phyloP scores from a whole-genome alignment of 2,329 filamentous ascomycete species.

The Fusarium brevicatenulatum region DNA sequence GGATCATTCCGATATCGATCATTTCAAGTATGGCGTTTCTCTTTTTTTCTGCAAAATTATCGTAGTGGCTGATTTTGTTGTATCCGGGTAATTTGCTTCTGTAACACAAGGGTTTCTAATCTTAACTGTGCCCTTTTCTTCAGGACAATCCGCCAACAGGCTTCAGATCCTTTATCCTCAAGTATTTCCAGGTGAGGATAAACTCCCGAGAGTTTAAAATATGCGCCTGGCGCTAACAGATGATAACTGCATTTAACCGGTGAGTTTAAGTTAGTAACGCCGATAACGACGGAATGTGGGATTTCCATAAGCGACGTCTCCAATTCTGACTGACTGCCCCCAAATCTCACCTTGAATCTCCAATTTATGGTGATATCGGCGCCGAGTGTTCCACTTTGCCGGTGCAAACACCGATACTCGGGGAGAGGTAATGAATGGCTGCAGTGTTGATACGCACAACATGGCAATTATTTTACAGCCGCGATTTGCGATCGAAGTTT shows the following conservation, averaged over 20 bases:
- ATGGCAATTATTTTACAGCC: not conserved
- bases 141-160: not conserved
- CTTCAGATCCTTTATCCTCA: not conserved
- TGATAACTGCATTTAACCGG: slow-evolving; percentile 20
- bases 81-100: not conserved
- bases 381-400: not conserved
- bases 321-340: not conserved
- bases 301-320: not conserved
- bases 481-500: not conserved
- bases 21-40: not conserved
- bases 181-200: slow-evolving; percentile 22
- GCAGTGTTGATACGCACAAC: not conserved
- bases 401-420: not conserved
- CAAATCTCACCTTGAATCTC: not conserved
- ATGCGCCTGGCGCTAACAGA: not conserved
- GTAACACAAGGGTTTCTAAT: not conserved
- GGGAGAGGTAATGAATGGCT: not conserved
- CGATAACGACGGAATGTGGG: not conserved
- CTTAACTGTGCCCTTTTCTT: not conserved
- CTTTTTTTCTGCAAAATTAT: not conserved
- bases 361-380: not conserved
- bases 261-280: not conserved
- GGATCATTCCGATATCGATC: slow-evolving; percentile 4
- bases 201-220: slow-evolving; percentile 16
- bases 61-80: not conserved